Conservation (phyloP, 164 flowering plant species). For the Vitis rupestris region DNA sequence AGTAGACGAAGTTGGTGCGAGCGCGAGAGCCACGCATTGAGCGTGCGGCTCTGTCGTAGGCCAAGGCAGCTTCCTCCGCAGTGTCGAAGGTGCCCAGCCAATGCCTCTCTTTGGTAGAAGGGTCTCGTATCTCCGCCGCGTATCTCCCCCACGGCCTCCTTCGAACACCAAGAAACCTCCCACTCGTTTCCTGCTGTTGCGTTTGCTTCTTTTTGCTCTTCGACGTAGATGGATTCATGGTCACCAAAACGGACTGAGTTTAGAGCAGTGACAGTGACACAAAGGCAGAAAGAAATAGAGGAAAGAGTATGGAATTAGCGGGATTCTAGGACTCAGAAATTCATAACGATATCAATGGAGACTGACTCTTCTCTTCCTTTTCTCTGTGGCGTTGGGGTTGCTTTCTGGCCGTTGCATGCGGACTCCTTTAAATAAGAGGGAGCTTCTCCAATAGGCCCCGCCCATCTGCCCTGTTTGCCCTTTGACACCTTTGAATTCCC, state of each 20-base stretch:
- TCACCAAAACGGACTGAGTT: not conserved
- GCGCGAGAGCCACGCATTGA: constrained; percentile 49
- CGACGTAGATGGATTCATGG: constrained; percentile 14
- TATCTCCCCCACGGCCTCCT: constrained; percentile 56
- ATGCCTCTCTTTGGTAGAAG: constrained; percentile 47
- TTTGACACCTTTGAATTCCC: too few species aligned
- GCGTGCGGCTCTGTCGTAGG: constrained; percentile 50
- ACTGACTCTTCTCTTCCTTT: not conserved
- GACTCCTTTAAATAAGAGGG: constrained; percentile 17
- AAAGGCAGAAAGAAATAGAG: not conserved
- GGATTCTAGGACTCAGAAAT: too few species aligned
- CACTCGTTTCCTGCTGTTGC: constrained; percentile 13
- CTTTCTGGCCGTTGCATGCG: constrained; percentile 14
- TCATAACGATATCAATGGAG: not conserved
- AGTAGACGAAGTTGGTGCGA: constrained; percentile 50
- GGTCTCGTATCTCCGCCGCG: constrained; percentile 57
- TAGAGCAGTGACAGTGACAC: not conserved
- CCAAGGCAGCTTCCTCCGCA: constrained; percentile 55
- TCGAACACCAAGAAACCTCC: constrained; percentile 32
- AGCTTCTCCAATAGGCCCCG: not conserved
- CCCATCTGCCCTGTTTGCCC: too few species aligned
- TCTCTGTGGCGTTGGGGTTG: not conserved
- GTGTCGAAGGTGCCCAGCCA: constrained; percentile 63
- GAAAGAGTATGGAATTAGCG: not conserved
- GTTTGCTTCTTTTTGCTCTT: constrained; percentile 25